Conservation (phyloP, 305 asterid species). For the Rubia tinctorum region DNA sequence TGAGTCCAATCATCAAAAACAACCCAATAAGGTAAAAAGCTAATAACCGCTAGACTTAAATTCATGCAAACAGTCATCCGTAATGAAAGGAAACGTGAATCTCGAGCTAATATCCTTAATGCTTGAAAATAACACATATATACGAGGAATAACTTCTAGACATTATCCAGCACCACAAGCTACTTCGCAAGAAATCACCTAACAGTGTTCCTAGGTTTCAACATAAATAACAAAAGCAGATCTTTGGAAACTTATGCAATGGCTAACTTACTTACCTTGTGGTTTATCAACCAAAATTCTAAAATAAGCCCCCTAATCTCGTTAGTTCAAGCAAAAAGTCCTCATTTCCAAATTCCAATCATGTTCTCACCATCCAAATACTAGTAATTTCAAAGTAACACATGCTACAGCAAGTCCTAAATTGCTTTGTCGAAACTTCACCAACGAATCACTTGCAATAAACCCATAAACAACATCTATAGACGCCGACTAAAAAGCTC, state of each 20-base stretch:
- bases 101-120: not conserved
- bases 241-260: not conserved
- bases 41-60: not conserved
- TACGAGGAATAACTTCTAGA: too few relatives aligned
- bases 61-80: not conserved
- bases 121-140: not conserved
- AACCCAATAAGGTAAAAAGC: not conserved
- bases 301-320: not conserved
- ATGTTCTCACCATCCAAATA: not conserved
- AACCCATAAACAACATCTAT: not conserved
- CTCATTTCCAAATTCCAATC: not conserved
- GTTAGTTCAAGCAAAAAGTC: not conserved
- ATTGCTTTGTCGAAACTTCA: not conserved
- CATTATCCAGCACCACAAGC: not conserved
- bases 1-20: not conserved
- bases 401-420: not conserved
- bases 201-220: not conserved
- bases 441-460: not conserved
- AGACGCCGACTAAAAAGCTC: not conserved
- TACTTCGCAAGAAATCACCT: not conserved
- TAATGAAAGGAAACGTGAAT: not conserved
- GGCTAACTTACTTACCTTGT: not conserved
- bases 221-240: not conserved
- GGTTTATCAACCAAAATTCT: not conserved
- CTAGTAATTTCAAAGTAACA: not conserved